A percentile compares a stretch with the other conserved stretches of the same genome.
phyloP scores from a whole-genome alignment of 352 stramenopile species.

The Globisporangium camurandrum region DNA sequence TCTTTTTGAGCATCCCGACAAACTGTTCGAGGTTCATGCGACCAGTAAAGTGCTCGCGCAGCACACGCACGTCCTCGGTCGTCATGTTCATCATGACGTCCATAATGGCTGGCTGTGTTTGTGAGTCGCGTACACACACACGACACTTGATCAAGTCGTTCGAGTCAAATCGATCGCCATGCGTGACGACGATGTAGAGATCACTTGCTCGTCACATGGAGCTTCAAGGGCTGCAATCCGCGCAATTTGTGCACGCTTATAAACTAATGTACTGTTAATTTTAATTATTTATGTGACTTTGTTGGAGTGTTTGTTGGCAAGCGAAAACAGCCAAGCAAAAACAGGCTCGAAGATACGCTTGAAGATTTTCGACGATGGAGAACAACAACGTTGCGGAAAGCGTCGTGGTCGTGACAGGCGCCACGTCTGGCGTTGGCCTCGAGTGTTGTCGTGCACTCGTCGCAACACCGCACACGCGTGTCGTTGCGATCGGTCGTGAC shows the following conservation, averaged over 20 bases:
- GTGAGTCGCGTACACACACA: background rate
- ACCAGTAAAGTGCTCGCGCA: conserved; percentile 43
- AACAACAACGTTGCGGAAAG: too few relatives aligned
- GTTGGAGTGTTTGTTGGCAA: too few relatives aligned
- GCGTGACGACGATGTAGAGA: background rate
- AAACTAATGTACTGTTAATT: too few relatives aligned
- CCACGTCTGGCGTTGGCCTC: conserved; percentile 24
- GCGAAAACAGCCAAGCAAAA: too few relatives aligned
- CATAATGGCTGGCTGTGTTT: conserved; percentile 37
- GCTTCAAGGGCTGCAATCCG: too few relatives aligned
- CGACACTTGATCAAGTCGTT: background rate
- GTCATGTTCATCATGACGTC: conserved; percentile 86
- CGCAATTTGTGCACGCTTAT: too few relatives aligned
- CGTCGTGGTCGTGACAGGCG: conserved; percentile 27
- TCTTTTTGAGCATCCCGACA: conserved; percentile 61
- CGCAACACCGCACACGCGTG: conserved; percentile 9
- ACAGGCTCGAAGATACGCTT: too few relatives aligned
- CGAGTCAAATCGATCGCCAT: too few relatives aligned
- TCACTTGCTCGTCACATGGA: background rate
- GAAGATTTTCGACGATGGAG: too few relatives aligned
- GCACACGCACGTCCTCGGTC: conserved; percentile 58
- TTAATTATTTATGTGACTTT: too few relatives aligned
- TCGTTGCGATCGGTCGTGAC: conserved; percentile 20
- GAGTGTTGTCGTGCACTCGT: conserved; percentile 22
- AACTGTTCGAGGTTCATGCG: conserved; percentile 58